A percentile compares a stretch with the other conserved stretches of the same genome.
phyloP scores from a whole-genome alignment of 2,329 filamentous ascomycete genomes.

The Nothophaeocryptopus gaeumannii region DNA sequence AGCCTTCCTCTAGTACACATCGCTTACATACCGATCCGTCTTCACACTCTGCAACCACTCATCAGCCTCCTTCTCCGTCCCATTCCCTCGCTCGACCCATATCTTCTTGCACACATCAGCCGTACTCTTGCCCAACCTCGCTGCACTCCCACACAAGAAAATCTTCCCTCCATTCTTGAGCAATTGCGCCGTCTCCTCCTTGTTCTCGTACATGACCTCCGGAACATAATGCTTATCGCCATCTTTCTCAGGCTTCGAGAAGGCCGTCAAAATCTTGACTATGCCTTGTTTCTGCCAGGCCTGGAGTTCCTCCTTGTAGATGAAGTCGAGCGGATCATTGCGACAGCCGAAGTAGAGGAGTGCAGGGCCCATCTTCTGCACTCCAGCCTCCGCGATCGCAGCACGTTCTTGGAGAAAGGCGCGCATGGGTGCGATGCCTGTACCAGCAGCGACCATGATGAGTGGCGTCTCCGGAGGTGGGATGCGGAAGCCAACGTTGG shows the following conservation, averaged over 20 bases:
- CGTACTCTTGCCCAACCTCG: slow-evolving; percentile 43
- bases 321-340: slow-evolving; percentile 28
- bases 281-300: slow-evolving; percentile 16
- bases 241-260: slow-evolving; percentile 36
- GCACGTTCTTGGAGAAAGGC: slow-evolving; percentile 44
- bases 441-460: slow-evolving; percentile 54
- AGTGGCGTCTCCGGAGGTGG: slow-evolving; percentile 45
- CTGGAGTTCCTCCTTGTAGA: slow-evolving; percentile 27
- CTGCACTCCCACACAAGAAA: slow-evolving; percentile 61
- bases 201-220: slow-evolving; percentile 49
- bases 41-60: slow-evolving; percentile 47
- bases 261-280: slow-evolving; percentile 13
- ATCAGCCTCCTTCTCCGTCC: slow-evolving; percentile 38
- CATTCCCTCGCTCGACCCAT: slow-evolving; percentile 38
- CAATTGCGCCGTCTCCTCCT: slow-evolving; percentile 43
- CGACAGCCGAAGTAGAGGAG: slow-evolving; percentile 34
- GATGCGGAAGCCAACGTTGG: slow-evolving; percentile 40
- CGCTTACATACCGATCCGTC: slow-evolving; percentile 44
- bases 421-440: slow-evolving; percentile 50
- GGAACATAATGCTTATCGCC: slow-evolving; percentile 51
- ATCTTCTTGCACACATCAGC: slow-evolving; percentile 42
- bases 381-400: slow-evolving; percentile 33
- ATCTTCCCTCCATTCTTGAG: slow-evolving; percentile 54
- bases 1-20: slow-evolving; percentile 15
- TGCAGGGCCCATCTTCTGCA: slow-evolving; percentile 19